These are phyloP conservation scores for Umbilicaria muhlenbergii DNA, from an alignment of 495 filamentous ascomycete species.

Conservation along the genomic window DNA sequence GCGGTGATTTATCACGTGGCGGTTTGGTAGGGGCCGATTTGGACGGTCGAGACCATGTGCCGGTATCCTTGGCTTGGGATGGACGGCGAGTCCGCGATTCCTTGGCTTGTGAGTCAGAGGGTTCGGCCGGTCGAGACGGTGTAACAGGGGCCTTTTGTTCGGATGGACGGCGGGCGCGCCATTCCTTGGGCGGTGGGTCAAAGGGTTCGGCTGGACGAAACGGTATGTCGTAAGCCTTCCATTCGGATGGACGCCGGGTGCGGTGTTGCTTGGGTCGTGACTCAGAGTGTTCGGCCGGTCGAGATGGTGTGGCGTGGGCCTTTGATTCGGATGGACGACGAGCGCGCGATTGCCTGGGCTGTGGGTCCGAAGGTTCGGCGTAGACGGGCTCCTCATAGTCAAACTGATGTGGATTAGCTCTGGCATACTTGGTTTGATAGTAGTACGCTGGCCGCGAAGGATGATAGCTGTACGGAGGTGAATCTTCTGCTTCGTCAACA, in stretches of 20 bases:
- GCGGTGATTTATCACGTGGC: too few relatives aligned
- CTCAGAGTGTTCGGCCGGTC: slow-evolving; percentile 23
- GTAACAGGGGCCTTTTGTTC: slow-evolving; percentile 16
- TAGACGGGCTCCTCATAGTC: slow-evolving; percentile 30
- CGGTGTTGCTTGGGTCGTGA: slow-evolving; percentile 25
- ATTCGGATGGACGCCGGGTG: slow-evolving; percentile 33
- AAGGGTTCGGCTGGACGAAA: slow-evolving; percentile 20
- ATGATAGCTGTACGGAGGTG: slow-evolving; percentile 23
- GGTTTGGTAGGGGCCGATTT: slow-evolving; percentile 6
- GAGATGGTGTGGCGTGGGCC: too few relatives aligned
- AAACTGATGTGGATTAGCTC: slow-evolving; percentile 38
- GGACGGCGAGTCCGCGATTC: slow-evolving; percentile 28
- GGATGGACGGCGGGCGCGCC: slow-evolving; percentile 29
- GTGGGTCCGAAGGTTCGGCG: slow-evolving; percentile 26
- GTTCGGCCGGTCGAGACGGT: slow-evolving; percentile 14
- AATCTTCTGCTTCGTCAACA: slow-evolving; percentile 37
- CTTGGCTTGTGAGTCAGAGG: slow-evolving; percentile 18
- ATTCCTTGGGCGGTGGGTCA: slow-evolving; percentile 19
- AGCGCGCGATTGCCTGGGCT: slow-evolving; percentile 26
- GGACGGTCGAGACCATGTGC: slow-evolving; percentile 7
- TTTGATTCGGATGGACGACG: slow-evolving; percentile 34
- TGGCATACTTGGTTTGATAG: slow-evolving; percentile 28
- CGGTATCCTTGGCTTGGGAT: slow-evolving; percentile 22
- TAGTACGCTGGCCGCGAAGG: slow-evolving; percentile 13
- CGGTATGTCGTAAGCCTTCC: slow-evolving; percentile 6